phyloP scores from a whole-genome alignment of 2,329 filamentous ascomycete genomes.

The Penicillium corylophilum region DNA sequence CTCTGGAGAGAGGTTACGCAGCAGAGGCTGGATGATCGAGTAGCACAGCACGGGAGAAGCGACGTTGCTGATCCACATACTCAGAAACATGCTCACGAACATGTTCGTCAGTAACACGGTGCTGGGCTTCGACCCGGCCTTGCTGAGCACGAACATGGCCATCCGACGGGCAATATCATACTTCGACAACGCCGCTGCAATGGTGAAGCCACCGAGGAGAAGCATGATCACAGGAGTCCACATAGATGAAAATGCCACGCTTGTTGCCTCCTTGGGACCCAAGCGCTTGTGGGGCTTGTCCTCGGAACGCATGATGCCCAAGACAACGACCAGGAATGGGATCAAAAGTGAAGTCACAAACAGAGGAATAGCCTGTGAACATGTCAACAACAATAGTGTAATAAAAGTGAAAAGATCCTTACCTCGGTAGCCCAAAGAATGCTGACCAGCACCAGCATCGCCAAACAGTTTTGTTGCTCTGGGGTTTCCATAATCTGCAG shows the following conservation, averaged over 20 bases:
- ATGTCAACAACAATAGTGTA: slow-evolving; percentile 7
- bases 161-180: slow-evolving; percentile 98
- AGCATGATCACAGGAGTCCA: slow-evolving; percentile 99
- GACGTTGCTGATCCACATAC: slow-evolving; percentile 99
- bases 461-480: slow-evolving; percentile 94
- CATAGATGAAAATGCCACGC: slow-evolving; percentile 90
- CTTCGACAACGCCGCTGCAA: slow-evolving; percentile 92
- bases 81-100: slow-evolving; percentile 96
- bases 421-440: slow-evolving; percentile 95
- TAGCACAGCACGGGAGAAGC: slow-evolving; percentile 96
- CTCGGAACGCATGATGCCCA: slow-evolving; percentile 79
- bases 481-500: slow-evolving; percentile 79
- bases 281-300: slow-evolving; percentile 68
- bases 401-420: slow-evolving; percentile 27
- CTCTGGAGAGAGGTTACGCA: slow-evolving; percentile 86
- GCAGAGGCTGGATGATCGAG: slow-evolving; percentile 94
- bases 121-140: slow-evolving; percentile 85
- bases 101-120: slow-evolving; percentile 96
- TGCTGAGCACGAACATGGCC: slow-evolving; percentile 92
- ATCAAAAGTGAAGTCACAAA: slow-evolving; percentile 95
- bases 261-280: slow-evolving; percentile 74
- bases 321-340: slow-evolving; percentile 85
- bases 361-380: slow-evolving; percentile 75
- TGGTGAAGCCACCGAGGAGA: slow-evolving; percentile 89
- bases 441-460: slow-evolving; percentile 90